phyloP scores from a whole-genome alignment of 2,329 filamentous ascomycete genomes.

The Aspergillus udagawae region DNA sequence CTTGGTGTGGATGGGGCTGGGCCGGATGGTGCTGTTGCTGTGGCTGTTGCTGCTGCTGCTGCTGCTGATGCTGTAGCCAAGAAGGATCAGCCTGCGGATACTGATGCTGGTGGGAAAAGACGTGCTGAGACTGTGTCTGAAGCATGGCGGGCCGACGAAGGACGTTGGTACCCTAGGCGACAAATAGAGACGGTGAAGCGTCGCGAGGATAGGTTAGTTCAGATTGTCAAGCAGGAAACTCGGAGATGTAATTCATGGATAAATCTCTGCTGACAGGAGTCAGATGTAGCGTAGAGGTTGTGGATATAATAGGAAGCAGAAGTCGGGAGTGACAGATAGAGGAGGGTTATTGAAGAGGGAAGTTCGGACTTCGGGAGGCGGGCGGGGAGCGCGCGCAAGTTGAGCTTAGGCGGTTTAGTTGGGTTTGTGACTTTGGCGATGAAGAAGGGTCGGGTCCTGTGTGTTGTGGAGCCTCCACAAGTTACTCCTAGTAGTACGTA shows the following conservation, averaged over 20 bases:
- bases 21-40: conserved; percentile 35
- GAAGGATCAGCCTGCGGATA: conserved; percentile 46
- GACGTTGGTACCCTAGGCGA: conserved; percentile 20
- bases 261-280: conserved; percentile 6
- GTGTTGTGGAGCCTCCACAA: background rate
- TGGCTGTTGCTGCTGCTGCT: conserved; percentile 31
- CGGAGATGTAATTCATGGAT: conserved; percentile 29
- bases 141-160: conserved; percentile 38
- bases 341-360: conserved; percentile 23
- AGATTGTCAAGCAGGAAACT: conserved; percentile 23
- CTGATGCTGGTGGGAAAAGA: conserved; percentile 58
- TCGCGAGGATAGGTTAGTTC: conserved; percentile 1
- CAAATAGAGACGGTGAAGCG: conserved; percentile 7
- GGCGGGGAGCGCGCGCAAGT: conserved; percentile 27
- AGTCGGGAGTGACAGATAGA: conserved; percentile 16
- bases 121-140: conserved; percentile 54
- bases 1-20: conserved; percentile 37
- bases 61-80: conserved; percentile 43
- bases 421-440: background rate
- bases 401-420: conserved; percentile 16
- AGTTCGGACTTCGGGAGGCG: conserved; percentile 32
- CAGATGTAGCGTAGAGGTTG: conserved; percentile 2
- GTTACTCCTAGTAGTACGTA: background rate
- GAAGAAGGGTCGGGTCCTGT: background rate
- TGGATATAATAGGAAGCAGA: conserved; percentile 13